A percentile compares a stretch with the other conserved stretches of the same genome.
phyloP scores from a whole-genome alignment of 129 eudicot genomes.

The Heracleum sosnowskyi region DNA sequence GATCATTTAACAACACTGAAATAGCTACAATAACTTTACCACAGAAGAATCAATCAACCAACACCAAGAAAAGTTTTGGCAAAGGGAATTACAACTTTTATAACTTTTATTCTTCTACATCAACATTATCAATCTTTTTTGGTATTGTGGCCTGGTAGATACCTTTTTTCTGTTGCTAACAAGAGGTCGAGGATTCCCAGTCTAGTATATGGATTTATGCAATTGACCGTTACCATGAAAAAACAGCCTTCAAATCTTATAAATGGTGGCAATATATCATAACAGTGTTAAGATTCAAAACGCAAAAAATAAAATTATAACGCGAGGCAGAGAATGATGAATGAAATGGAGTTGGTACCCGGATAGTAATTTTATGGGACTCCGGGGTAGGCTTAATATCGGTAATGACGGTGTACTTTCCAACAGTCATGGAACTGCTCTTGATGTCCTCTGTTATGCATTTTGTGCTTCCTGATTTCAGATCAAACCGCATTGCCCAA shows the following conservation, averaged over 20 bases:
- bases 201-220: neutral
- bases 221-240: neutral
- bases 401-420: neutral
- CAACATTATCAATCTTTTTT: neutral
- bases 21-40: neutral
- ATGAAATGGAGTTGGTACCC: neutral
- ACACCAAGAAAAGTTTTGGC: neutral
- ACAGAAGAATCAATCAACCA: neutral
- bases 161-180: neutral
- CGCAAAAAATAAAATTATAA: neutral
- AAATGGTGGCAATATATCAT: too few species aligned
- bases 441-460: constrained; percentile 15
- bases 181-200: neutral
- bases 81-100: neutral
- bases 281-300: neutral
- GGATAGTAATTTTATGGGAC: constrained; percentile 7
- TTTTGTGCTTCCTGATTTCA: constrained; percentile 8
- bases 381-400: neutral
- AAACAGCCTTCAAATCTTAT: neutral
- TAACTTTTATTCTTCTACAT: neutral
- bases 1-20: neutral
- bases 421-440: constrained; percentile 10
- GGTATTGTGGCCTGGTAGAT: neutral
- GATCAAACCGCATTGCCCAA: constrained; percentile 4
- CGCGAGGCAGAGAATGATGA: neutral